Base-by-base conservation (phyloP, 257 asterid genomes). In the Fraxinus anomala region DNA sequence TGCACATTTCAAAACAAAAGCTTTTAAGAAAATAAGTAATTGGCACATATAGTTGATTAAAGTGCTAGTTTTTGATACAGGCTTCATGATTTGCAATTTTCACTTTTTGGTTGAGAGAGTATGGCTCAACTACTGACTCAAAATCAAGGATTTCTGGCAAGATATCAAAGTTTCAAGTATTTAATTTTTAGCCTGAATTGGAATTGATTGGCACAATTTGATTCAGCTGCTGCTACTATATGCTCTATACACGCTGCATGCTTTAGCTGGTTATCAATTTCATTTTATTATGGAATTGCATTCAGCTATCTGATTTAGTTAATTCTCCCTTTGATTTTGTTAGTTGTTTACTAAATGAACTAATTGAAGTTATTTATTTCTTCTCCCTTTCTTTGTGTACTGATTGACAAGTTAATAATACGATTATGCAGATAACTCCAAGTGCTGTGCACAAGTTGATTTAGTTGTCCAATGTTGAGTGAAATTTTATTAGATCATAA, bases 61-160 rank as follows among this genome's bases (percentile, higher is more conserved):
- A 56, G 28, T 56, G 66, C 28, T 12, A 19, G 11, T 56, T n/a
- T 9, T 17, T 21, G 30, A 59, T 3, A 59, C 1, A n/a, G 28
- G 68, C 30, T 6, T 56, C 24, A 56, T 56, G 66, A 56, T 56
- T 54, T 56, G 66, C 66, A 56, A 56, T n/a, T 56, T 56, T 56
- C 10, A n/a, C 65, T 54, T 54, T 54, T 19, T 56, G 13, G 12
- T n/a, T 59, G 67, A n/a, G 30, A 59, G 14, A 21, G 13, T 2
- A 51, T 4, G 31, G 39, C 68, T 23, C 13, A 56, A 59, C 14
- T 59, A 59, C 68, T 7, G 14, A n/a, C 1, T 59, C 68, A 21
- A 6, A 51, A 59, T 59, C 31, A 59, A n/a, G 9, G 68, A 59
- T 59, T 8, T 59, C 4, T 23, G 23, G 21, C 68, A 59, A 59